Evolutionary conservation across 768 basidiomycete species (phyloP).

Genomic region (Boletus rufocinnamomeus): DNA sequence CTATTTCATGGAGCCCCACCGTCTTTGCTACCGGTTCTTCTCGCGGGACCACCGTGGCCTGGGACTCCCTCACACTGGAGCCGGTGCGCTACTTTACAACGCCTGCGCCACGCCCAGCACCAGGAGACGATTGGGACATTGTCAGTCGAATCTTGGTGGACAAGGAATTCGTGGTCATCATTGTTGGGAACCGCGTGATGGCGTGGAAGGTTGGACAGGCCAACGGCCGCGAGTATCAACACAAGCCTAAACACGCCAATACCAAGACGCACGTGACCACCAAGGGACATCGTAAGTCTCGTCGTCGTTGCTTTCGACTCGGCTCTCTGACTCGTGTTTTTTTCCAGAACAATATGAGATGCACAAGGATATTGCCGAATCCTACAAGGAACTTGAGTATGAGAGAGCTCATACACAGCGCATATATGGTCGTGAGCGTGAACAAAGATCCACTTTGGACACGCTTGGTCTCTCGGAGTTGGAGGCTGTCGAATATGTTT

Average conservation of each 20-base stretch:
- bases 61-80: constrained; percentile 66
- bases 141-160: constrained; percentile 62
- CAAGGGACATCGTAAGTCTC: constrained; percentile 50
- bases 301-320: not conserved
- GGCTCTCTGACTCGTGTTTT: constrained; percentile 1
- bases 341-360: constrained; percentile 62
- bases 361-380: constrained; percentile 62
- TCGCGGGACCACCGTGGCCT: constrained; percentile 57
- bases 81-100: constrained; percentile 56
- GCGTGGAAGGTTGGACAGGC: constrained; percentile 66
- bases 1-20: constrained; percentile 60
- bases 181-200: constrained; percentile 61
- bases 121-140: constrained; percentile 39
- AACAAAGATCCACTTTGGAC: constrained; percentile 58
- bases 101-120: constrained; percentile 41
- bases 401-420: constrained; percentile 44
- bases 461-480: constrained; percentile 70
- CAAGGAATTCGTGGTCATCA: constrained; percentile 55
- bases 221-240: constrained; percentile 29
- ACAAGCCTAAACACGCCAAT: constrained; percentile 31
- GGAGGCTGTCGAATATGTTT: constrained; percentile 75
- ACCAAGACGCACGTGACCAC: constrained; percentile 31
- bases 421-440: constrained; percentile 50
- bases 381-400: constrained; percentile 49
- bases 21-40: constrained; percentile 68